A percentile compares a stretch with the other conserved stretches of the same genome.
Evolutionary conservation across 371 early-diverging fungal species (phyloP).

Genomic region (Saksenaea oblongispora): DNA sequence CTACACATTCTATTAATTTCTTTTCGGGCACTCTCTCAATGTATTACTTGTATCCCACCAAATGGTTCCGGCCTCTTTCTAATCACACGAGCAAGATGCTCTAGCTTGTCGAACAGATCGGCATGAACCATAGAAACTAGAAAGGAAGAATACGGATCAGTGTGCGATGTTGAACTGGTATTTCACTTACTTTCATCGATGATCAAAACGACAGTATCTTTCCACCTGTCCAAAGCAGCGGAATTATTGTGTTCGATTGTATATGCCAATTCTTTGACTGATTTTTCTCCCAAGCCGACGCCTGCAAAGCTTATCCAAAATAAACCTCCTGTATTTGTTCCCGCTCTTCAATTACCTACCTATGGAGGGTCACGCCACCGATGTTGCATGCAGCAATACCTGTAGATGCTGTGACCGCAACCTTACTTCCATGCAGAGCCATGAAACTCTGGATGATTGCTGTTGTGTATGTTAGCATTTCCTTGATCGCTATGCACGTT

Average conservation of each 20-base stretch:
- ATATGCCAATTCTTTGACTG: constrained; percentile 35
- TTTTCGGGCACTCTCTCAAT: neutral
- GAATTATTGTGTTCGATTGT: constrained; percentile 30
- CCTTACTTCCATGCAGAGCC: constrained; percentile 24
- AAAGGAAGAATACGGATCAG: neutral
- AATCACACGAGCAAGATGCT: constrained; percentile 67
- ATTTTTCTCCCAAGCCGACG: constrained; percentile 65
- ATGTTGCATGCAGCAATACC: constrained; percentile 88
- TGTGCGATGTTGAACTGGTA: neutral
- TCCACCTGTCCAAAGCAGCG: constrained; percentile 56
- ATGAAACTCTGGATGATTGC: constrained; percentile 64
- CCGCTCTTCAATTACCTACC: constrained; percentile 13
- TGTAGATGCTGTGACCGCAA: constrained; percentile 86
- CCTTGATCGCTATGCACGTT: neutral
- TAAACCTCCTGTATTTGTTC: neutral
- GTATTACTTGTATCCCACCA: constrained; percentile 83
- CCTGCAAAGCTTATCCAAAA: constrained; percentile 65
- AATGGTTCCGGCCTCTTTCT: constrained; percentile 61
- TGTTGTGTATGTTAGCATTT: neutral
- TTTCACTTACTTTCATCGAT: constrained; percentile 81
- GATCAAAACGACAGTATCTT: constrained; percentile 64
- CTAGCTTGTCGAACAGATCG: constrained; percentile 78
- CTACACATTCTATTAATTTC: constrained; percentile 27
- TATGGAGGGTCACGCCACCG: constrained; percentile 77
- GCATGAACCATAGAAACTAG: constrained; percentile 90